phyloP scores from a whole-genome alignment of 257 asterid species.

The Solanum chmielewskii region DNA sequence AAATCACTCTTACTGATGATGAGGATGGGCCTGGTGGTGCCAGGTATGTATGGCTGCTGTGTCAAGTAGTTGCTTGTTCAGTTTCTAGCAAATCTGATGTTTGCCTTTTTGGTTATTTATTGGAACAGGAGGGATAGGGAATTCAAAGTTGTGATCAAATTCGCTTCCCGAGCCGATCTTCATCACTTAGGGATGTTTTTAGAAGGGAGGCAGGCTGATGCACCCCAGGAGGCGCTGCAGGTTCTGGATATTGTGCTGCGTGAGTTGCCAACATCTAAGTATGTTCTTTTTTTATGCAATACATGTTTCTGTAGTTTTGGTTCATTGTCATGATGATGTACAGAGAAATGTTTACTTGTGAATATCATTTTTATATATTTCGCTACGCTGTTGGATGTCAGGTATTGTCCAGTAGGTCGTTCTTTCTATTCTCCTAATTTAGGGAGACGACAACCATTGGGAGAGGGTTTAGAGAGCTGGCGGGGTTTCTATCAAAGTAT shows the following conservation, averaged over 20 bases:
- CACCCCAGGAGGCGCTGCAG: conserved; percentile 94
- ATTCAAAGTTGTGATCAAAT: conserved; percentile 72
- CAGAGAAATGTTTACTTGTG: not conserved
- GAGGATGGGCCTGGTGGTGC: conserved; percentile 61
- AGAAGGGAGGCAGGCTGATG: conserved; percentile 88
- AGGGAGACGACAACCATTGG: conserved; percentile 75
- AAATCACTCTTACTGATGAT: conserved; percentile 56
- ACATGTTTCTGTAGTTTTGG: not conserved
- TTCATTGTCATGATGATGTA: not conserved
- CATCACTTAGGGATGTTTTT: conserved; percentile 87
- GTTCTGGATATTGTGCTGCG: conserved; percentile 92
- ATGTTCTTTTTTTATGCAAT: not conserved
- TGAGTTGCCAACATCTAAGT: conserved; percentile 76
- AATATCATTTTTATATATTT: not conserved
- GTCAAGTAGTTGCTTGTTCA: not conserved
- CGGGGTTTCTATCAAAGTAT: conserved; percentile 97
- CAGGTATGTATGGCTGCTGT: conserved; percentile 22
- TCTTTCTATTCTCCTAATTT: conserved; percentile 78
- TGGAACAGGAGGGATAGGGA: conserved; percentile 70
- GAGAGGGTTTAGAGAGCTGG: conserved; percentile 96
- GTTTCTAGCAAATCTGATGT: not conserved
- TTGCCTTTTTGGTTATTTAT: not conserved
- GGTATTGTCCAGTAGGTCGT: conserved; percentile 71
- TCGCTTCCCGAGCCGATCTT: conserved; percentile 90
- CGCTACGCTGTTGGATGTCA: not conserved